Base-by-base conservation (phyloP, 768 basidiomycete genomes). In the Paxillus ammoniavirescens region DNA sequence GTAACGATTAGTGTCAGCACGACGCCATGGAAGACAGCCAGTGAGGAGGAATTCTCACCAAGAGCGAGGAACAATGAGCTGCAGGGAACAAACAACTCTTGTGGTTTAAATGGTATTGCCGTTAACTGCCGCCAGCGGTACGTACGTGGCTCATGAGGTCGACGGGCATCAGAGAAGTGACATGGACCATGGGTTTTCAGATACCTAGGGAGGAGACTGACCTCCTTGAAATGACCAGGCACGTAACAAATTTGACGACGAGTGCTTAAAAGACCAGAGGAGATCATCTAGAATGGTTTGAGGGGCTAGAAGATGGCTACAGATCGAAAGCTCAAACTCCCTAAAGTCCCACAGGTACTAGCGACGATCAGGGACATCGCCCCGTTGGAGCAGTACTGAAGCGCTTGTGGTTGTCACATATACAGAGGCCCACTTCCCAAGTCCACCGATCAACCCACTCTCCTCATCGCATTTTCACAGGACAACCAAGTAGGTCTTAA, bases 341-440 rank as follows among this genome's bases (percentile, higher is more conserved):
- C 33, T 54, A 52, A 52, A 52, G 49, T 36, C 60, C 60, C 52
- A 57, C 51, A 55, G 46, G 49, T 36, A 44, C 33, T 5, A 21
- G 10, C 26, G 21, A 8, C 37, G 35, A 45, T 42, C 12, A 13
- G 36, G 26, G 47, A 36, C n/a, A 14, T 47, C 10, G 47, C 42
- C 50, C 53, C 60, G 26, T 49, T 12, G 5, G 35, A 49, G 8
- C 12, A 49, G 21, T 33, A 13, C 26, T 40, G 42, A 47, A 18
- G 31, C 30, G 17, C 45, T 31, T 8, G 14, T 41, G 30, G 7
- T 17, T 53, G 13, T 65, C 61, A 63, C 58, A 63, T 56, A 66
- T 61, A 65, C 53, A 13, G 38, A 36, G 26, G 13, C 35, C 21
- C 42, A 9, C 28, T 13, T 14, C 17, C 13, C 3, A 26, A 37